A percentile compares a stretch with the other conserved stretches of the same genome.
Conservation (phyloP, 176 grass and related monocot genomes). For the Chrysopogon serrulatus region DNA sequence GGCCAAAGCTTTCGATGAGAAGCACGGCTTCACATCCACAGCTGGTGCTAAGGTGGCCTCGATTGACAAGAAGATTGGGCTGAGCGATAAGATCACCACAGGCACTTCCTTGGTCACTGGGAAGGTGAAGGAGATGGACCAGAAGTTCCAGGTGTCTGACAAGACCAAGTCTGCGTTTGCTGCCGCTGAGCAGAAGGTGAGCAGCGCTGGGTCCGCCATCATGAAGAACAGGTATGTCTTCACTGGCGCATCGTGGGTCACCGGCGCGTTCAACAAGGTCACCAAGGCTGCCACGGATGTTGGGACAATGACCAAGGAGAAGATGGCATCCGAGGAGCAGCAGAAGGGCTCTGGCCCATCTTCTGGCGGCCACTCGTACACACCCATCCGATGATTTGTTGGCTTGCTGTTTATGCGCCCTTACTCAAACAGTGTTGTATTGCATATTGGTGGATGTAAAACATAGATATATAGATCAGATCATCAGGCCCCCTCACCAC, state of each 20-base stretch:
- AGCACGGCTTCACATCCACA: conserved; percentile 71
- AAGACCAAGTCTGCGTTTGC: conserved; percentile 66
- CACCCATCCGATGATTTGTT: conserved; percentile 34
- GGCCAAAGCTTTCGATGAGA: conserved; percentile 76
- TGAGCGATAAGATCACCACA: conserved; percentile 68
- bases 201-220: conserved; percentile 65
- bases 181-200: conserved; percentile 71
- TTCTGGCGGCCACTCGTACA: conserved; percentile 39
- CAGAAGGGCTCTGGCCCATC: conserved; percentile 31
- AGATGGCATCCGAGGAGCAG: conserved; percentile 63
- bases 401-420: not conserved
- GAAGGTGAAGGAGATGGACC: conserved; percentile 82
- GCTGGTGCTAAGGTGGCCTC: conserved; percentile 65
- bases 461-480: conserved; percentile 46
- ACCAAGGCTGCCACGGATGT: conserved; percentile 64
- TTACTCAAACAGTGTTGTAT: conserved; percentile 14
- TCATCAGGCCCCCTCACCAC: not conserved
- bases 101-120: conserved; percentile 62
- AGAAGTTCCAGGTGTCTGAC: conserved; percentile 81
- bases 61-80: conserved; percentile 83
- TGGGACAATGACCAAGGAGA: conserved; percentile 82
- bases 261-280: conserved; percentile 61
- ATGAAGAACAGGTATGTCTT: conserved; percentile 96
- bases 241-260: conserved; percentile 62
- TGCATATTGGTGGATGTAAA: conserved; percentile 11